Conservation (phyloP, 495 filamentous ascomycete genomes). For the Neurospora sublineolata region DNA sequence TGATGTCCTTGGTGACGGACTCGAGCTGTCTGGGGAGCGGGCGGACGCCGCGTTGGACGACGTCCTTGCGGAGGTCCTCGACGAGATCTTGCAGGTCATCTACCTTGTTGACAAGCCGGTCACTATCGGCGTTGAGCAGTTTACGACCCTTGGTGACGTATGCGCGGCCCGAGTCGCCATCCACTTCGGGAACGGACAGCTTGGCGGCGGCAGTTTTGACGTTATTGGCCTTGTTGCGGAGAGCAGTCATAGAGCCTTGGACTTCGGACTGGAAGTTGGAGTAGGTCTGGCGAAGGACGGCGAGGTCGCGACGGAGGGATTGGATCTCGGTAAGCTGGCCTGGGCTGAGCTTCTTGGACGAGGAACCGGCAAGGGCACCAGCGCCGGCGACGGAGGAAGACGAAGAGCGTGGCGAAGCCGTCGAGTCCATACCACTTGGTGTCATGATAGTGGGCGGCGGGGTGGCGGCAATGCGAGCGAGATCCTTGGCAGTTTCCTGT, state of each 20-base stretch:
- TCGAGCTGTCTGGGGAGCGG: constrained; percentile 88
- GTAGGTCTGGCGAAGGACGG: constrained; percentile 87
- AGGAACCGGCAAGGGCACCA: not conserved
- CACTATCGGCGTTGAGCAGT: constrained; percentile 67
- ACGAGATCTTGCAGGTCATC: constrained; percentile 94
- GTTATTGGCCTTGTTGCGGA: constrained; percentile 65
- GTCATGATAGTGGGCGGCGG: constrained; percentile 38
- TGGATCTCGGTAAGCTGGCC: constrained; percentile 64
- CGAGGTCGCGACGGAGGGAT: constrained; percentile 77
- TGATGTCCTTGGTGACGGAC: constrained; percentile 75
- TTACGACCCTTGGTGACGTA: constrained; percentile 84
- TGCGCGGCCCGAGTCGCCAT: constrained; percentile 61
- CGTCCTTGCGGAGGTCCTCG: constrained; percentile 94
- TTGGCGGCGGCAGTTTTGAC: constrained; percentile 68
- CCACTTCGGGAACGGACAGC: constrained; percentile 48
- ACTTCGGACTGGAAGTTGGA: constrained; percentile 81
- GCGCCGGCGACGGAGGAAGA: constrained; percentile 4
- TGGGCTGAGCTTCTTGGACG: constrained; percentile 26
- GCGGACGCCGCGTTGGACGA: constrained; percentile 83
- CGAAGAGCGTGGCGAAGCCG: constrained; percentile 23
- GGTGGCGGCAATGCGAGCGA: constrained; percentile 66
- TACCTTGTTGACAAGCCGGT: constrained; percentile 77
- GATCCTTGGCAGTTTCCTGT: constrained; percentile 80
- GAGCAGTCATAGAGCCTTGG: constrained; percentile 69
- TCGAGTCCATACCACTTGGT: constrained; percentile 7